Conservation (phyloP, 2,329 filamentous ascomycete genomes). For the Ophiostoma quercus region DNA sequence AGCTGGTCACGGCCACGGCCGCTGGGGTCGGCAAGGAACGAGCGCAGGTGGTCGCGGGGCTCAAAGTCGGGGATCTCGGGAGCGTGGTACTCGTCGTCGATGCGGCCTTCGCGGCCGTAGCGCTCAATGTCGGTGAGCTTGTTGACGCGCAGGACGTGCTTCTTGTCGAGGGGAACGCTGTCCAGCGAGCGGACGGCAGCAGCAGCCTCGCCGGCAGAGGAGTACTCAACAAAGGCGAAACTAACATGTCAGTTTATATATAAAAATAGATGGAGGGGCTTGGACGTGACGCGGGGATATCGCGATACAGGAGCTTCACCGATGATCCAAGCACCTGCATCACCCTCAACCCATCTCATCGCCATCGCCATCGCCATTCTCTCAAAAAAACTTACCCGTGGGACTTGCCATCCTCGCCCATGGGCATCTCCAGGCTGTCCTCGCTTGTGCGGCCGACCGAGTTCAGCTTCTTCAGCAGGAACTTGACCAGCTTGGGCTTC, state of each 20-base stretch:
- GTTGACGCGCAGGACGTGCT: constrained; percentile 91
- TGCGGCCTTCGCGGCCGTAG: constrained; percentile 85
- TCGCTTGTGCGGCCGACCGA: constrained; percentile 78
- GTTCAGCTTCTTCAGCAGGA: constrained; percentile 88
- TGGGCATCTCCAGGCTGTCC: constrained; percentile 87
- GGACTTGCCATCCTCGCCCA: constrained; percentile 80
- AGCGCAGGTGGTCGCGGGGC: constrained; percentile 91
- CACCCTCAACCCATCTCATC: neutral
- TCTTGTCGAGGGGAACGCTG: constrained; percentile 86
- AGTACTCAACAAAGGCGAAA: constrained; percentile 96
- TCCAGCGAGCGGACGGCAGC: constrained; percentile 87
- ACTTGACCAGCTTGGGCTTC: constrained; percentile 92
- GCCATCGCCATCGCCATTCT: neutral
- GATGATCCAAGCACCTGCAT: neutral
- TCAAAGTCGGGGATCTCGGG: constrained; percentile 79
- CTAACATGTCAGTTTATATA: constrained; percentile 42
- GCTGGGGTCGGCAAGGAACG: constrained; percentile 78
- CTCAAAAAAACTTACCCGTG: constrained; percentile 59
- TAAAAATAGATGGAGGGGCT: neutral
- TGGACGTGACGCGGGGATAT: neutral
- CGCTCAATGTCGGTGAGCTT: constrained; percentile 97
- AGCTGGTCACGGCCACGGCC: constrained; percentile 89
- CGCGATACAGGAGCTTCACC: neutral
- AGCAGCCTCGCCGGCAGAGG: constrained; percentile 80
- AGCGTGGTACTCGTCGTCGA: constrained; percentile 83